Base-by-base conservation (phyloP, 106 monocot species). In the Dendrobium chrysotoxum region DNA sequence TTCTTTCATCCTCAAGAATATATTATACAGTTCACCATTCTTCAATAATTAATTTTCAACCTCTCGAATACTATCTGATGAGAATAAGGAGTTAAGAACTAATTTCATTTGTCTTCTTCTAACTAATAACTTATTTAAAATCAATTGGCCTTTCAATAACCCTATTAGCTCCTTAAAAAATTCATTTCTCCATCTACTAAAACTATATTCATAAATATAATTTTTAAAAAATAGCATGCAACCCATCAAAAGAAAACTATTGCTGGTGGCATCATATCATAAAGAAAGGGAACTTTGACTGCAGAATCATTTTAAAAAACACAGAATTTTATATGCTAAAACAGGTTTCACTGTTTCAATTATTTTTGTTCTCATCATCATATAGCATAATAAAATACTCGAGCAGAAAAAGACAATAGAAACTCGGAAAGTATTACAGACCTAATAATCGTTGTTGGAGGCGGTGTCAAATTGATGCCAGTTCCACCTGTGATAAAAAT, bases 381-480 rank as follows among this genome's bases (percentile, higher is more conserved):
- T 35, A 70, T 70, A 30, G 13, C 74, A 74, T 74, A 28, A 74
- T 7, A 10, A 20, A 18, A 40, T 0, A 74, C 2, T 74, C 31
- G 15, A 70, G 6, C 8, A 70, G 10, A 70, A 35, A 13, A 35
- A 28, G 11, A 30, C 12, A 13, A 35, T 35, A 70, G 1, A 35
- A 70, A 70, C 61, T 61, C 20, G 5, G 31, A 2, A 28, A 50
- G 7, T 16, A 78, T 78, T 75, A 54, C 83, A 83, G 46, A 93
- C 93, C 93, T 90, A 31, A 96, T 85, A 74, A 96, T 96, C 78
- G 77, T 76, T 64, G 81, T 5, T 55, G 96, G 96, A 82, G 96
- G 96, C 80, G 96, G 92, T 74, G 96, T 93, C 75, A 96, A 82
- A 81, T 96, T 96, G 78, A 96, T 92, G 50, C 96, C 96, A 80